Base-by-base conservation (phyloP, 2,329 filamentous ascomycete species). In the Monilinia fructigena region DNA sequence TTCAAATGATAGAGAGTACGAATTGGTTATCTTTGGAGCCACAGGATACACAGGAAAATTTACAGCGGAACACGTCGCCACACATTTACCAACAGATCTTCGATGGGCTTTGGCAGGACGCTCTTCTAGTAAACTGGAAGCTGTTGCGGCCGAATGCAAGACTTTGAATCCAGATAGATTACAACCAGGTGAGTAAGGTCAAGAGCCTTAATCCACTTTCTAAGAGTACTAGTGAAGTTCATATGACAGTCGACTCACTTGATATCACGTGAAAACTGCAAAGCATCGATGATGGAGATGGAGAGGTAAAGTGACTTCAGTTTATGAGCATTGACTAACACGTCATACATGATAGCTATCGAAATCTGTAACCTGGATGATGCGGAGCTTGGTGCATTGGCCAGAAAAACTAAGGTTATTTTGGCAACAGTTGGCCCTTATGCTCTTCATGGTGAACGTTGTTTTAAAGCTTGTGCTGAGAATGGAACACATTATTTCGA, bases 31-130 rank as follows among this genome's bases (percentile, higher is more conserved):
- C 45, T 81, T 89, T 26, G 89, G 89, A 35, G 87, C 89, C 12
- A 89, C 84, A 76, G 93, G 93, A 38, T 97, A 96, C 78, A 97
- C 93, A 0, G 93, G 93, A 50, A 88, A 86, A 70, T 82, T 90
- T 71, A 87, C 87, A 2, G 88, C 89, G 38, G 88, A 96, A 76
- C 87, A 95, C 77, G 89, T 97, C 73, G 83, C 87, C 63, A 83
- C 82, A 18, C 80, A 85, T 70, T 81, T 92, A 0, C 90, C 93
- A 0, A 91, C 89, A 23, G 85, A 92, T 75, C 77, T 96, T 69
- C 92, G 87, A 80, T 97, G 93, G 93, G 93, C 92, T 18, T 82
- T 97, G 65, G 91, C 92, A 55, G 93, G 93, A 40, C 89, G 93
- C 35, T 93, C 91, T n/a, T 80, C 83, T 59, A 80, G 82, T 59